These are phyloP conservation scores for Musa acuminata DNA, from an alignment of 176 grass and related monocot species.

Conservation along the genomic window DNA sequence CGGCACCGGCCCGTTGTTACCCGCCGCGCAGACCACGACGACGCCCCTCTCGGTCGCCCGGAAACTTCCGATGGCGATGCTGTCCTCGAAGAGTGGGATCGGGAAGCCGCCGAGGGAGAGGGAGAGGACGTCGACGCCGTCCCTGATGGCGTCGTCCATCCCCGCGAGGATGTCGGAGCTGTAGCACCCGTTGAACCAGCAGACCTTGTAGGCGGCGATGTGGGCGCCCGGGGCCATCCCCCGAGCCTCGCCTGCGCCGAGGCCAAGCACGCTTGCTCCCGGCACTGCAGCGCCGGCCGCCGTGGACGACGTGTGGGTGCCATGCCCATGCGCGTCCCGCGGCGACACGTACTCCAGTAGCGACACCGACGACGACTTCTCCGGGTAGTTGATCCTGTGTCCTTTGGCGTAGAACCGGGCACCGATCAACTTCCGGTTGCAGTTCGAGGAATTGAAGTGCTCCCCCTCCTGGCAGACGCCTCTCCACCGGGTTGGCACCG, in stretches of 20 bases:
- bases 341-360: constrained; percentile 66
- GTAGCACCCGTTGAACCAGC: constrained; percentile 20
- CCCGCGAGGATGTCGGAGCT: constrained; percentile 16
- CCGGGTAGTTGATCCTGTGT: constrained; percentile 69
- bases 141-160: constrained; percentile 10
- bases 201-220: constrained; percentile 5
- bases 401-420: constrained; percentile 90
- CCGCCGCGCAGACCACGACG: constrained; percentile 57
- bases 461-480: constrained; percentile 70
- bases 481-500: constrained; percentile 40
- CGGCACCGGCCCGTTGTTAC: constrained; percentile 55
- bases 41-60: constrained; percentile 39
- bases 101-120: constrained; percentile 75
- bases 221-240: constrained; percentile 1
- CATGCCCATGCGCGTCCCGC: constrained; percentile 74
- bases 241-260: constrained; percentile 20
- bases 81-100: constrained; percentile 91
- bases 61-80: constrained; percentile 83
- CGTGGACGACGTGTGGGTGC: constrained; percentile 67
- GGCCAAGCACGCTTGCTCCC: constrained; percentile 45
- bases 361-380: constrained; percentile 27
- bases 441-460: constrained; percentile 44
- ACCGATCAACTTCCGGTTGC: constrained; percentile 88
- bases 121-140: constrained; percentile 5
- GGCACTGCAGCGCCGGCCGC: constrained; percentile 39